phyloP scores from a whole-genome alignment of 305 asterid genomes.

The Fraxinus platypoda region DNA sequence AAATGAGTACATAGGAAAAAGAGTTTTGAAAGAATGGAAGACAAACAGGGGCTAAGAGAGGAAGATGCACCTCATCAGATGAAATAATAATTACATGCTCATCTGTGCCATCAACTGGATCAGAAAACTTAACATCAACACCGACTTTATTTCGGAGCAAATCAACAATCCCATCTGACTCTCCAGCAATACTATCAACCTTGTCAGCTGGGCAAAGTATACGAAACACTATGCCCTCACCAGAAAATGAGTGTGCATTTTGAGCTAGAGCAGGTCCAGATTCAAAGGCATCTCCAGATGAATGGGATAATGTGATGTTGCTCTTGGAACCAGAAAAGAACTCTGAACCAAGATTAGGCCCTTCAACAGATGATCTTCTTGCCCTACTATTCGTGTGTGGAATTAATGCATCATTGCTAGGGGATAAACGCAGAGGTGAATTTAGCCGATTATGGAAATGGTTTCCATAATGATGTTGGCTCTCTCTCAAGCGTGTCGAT shows the following conservation, averaged over 20 bases:
- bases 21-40: too few relatives aligned
- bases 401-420: slow-evolving; percentile 57
- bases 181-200: slow-evolving; percentile 68
- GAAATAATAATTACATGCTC: slow-evolving; percentile 71
- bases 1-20: too few relatives aligned
- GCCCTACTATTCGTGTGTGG: slow-evolving; percentile 38
- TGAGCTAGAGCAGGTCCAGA: slow-evolving; percentile 45
- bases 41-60: neutral
- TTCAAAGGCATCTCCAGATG: slow-evolving; percentile 55
- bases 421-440: slow-evolving; percentile 63
- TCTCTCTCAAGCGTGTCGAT: slow-evolving; percentile 84
- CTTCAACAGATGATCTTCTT: slow-evolving; percentile 54
- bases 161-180: slow-evolving; percentile 71
- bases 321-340: slow-evolving; percentile 52
- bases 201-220: slow-evolving; percentile 82
- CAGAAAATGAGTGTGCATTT: slow-evolving; percentile 45
- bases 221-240: slow-evolving; percentile 76
- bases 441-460: slow-evolving; percentile 52
- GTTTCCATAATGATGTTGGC: slow-evolving; percentile 89
- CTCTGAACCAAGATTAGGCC: slow-evolving; percentile 59
- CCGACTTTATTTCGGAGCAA: slow-evolving; percentile 82
- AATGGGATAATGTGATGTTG: slow-evolving; percentile 50
- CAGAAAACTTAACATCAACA: slow-evolving; percentile 65
- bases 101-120: slow-evolving; percentile 58
- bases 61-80: slow-evolving; percentile 71